Base-by-base conservation (phyloP, 1,139 yeast genomes). In the Ogataea hybrid region DNA sequence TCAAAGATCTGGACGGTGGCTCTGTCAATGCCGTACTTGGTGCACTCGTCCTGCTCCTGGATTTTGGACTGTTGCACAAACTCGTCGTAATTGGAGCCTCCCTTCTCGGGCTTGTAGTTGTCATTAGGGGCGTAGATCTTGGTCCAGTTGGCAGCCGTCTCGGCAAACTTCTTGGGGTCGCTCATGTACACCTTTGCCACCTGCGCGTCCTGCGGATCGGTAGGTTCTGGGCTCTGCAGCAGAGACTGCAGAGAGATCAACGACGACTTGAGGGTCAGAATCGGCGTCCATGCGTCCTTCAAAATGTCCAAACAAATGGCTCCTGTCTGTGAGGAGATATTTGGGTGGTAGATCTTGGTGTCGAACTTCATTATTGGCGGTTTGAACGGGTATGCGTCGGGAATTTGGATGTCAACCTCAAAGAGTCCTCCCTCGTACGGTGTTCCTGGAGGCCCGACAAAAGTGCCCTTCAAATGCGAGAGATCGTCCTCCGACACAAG, bases 251-350 rank as follows among this genome's bases (percentile, higher is more conserved):
- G 75, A 4, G 97, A 88, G 51, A 92, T 88, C 64, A 92, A 72
- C 10, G 96, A 84, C 35, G 94, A 81, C 64, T 89, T 90, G 58
- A 94, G 72, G 6, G 97, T 90, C 61, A 90, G 77, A 46, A 92
- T 94, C n/a, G 99, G 98, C 2, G 97, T 88, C 99, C 99, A 92
- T 6, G 95, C 92, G 61, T 90, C 95, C 68, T 63, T 62, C 58
- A 75, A 66, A 32, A 92, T 90, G 64, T 92, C 98, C 48, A 92
- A 72, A 64, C 99, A 92, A 57, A 94, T 92, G 39, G 98, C 98
- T 14, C 99, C 99, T 0, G 98, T 94, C 39, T 88, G 96, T 1
- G 96, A 87, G n/a, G 96, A 86, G 54, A 92, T 84, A 63, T 94
- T 94, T 29, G 99, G 98, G 63, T 90, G 97, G 61, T 87, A 90